Conservation (phyloP, 768 basidiomycete genomes). For the Boletus vinaceobasis region DNA sequence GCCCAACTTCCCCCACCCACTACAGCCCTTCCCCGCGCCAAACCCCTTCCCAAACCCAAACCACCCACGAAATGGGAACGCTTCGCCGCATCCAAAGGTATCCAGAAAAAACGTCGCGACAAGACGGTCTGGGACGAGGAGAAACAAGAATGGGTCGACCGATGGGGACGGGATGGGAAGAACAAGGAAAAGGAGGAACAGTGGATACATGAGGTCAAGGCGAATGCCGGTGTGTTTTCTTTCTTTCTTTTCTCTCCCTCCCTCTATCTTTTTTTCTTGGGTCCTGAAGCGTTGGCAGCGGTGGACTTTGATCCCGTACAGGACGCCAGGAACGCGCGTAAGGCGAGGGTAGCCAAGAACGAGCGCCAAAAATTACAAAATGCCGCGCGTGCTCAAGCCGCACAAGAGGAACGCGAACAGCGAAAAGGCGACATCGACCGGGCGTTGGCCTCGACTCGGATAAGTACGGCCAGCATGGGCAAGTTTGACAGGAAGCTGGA, state of each 20-base stretch:
- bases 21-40: conserved; percentile 81
- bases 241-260: background rate
- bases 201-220: conserved; percentile 91
- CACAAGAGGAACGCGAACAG: conserved; percentile 37
- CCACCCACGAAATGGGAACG: conserved; percentile 94
- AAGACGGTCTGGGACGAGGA: conserved; percentile 93
- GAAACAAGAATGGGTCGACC: conserved; percentile 84
- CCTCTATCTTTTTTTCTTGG: background rate
- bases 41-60: conserved; percentile 91
- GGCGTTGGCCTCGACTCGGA: conserved; percentile 69
- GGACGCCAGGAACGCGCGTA: conserved; percentile 73
- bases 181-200: conserved; percentile 84
- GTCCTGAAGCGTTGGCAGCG: conserved; percentile 41
- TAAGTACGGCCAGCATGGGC: conserved; percentile 94
- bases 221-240: conserved; percentile 66
- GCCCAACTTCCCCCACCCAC: conserved; percentile 76
- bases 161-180: conserved; percentile 89
- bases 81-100: conserved; percentile 93
- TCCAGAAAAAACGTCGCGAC: conserved; percentile 73
- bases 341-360: conserved; percentile 81
- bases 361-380: conserved; percentile 74
- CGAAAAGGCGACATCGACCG: conserved; percentile 75
- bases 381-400: conserved; percentile 50
- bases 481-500: conserved; percentile 87
- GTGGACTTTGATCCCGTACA: conserved; percentile 78